A percentile compares a stretch with the other conserved stretches of the same genome.
These are phyloP conservation scores for Hyaloscypha hepaticicola DNA, from an alignment of 495 filamentous ascomycete species.

Conservation along the genomic window DNA sequence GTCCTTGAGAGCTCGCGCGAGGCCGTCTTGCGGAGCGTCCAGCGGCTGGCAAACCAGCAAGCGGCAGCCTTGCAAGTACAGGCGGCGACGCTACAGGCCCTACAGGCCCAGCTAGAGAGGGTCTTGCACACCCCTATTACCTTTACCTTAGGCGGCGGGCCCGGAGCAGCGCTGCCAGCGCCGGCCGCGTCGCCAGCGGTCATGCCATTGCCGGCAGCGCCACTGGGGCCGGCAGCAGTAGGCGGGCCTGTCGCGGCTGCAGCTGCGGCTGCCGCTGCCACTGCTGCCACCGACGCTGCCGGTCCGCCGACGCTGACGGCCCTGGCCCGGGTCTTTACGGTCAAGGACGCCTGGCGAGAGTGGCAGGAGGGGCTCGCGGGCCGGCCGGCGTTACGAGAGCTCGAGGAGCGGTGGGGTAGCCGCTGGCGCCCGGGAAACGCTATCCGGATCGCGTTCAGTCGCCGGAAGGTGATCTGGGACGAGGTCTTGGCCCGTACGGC, in stretches of 20 bases:
- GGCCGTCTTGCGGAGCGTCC: not conserved
- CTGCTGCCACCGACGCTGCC: not conserved
- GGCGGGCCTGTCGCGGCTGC: not conserved
- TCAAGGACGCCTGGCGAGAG: conserved; percentile 14
- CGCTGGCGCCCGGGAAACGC: not conserved
- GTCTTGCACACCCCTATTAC: conserved; percentile 2
- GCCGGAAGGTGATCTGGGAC: conserved; percentile 10
- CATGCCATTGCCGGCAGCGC: not conserved
- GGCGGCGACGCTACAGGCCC: not conserved
- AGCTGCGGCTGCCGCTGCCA: not conserved
- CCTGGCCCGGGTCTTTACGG: conserved; percentile 3
- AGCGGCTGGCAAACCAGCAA: conserved; percentile 2
- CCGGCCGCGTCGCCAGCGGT: no score
- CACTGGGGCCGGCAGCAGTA: not conserved
- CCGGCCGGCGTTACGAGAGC: not conserved
- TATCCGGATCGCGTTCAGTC: conserved; percentile 3
- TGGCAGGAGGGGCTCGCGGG: conserved; percentile 10
- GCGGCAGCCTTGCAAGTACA: no score
- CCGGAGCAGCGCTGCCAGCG: no score
- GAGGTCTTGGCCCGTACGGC: not conserved
- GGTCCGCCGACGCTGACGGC: not conserved
- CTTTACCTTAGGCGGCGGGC: not conserved
- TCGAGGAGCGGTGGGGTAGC: conserved; percentile 7
- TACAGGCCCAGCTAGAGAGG: not conserved
- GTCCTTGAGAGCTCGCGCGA: conserved; percentile 2